Percentiles rank a stretch among this genome's conserved stretches.
Conservation (phyloP, 1,284 basidiomycete species). For the Anthracocystis panici-leucophaei region DNA sequence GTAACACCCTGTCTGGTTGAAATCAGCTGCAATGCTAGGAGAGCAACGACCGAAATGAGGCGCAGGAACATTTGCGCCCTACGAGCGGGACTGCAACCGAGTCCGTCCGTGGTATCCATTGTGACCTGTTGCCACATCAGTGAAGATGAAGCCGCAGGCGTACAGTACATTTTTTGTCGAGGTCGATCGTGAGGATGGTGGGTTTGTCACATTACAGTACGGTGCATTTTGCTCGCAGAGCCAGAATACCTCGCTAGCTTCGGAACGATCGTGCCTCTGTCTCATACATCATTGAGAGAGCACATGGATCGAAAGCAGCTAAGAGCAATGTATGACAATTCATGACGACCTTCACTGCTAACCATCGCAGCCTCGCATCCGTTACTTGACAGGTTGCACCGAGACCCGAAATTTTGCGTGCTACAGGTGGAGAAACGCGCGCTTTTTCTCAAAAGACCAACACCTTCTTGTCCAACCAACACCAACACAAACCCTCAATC, state of each 20-base stretch:
- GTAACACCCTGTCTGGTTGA: too few species aligned
- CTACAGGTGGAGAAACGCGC: constrained; percentile 1
- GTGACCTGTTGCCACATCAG: background rate
- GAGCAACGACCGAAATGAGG: too few species aligned
- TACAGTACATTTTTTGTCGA: background rate
- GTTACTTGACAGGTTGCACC: constrained; percentile 7
- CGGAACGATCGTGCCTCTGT: background rate
- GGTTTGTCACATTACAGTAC: background rate
- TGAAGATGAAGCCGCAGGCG: constrained; percentile 4
- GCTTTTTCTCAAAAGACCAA: constrained; percentile 17
- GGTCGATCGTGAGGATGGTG: constrained; percentile 1
- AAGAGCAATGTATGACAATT: constrained; percentile 1
- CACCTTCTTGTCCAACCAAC: constrained; percentile 7
- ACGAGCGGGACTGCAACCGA: background rate
- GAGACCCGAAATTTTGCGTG: constrained; percentile 11
- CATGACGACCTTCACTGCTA: constrained; percentile 4
- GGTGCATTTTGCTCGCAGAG: background rate
- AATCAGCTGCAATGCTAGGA: too few species aligned
- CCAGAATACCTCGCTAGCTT: background rate
- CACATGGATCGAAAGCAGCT: background rate
- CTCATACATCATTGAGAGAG: background rate
- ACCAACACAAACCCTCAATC: background rate
- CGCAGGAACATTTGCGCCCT: too few species aligned
- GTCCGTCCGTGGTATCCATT: background rate
- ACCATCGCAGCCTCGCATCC: background rate